phyloP scores from a whole-genome alignment of 331 rosid genomes.

The Rosa hybrid region DNA sequence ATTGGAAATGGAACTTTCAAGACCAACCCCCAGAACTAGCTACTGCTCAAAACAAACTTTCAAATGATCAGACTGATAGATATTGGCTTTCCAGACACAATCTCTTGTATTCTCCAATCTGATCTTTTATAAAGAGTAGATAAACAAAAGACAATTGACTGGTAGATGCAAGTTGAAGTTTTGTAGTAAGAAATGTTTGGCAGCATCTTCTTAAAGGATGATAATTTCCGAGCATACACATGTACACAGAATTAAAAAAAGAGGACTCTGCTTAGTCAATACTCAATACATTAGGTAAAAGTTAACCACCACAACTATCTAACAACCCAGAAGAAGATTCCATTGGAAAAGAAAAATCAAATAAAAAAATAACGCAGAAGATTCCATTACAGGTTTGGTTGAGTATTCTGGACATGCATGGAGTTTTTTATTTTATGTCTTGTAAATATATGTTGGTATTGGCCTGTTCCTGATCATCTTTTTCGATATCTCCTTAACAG shows the following conservation, averaged over 20 bases:
- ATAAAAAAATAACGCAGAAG: neutral
- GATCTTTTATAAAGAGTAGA: neutral
- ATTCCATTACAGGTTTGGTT: neutral
- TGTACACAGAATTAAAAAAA: neutral
- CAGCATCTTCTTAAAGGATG: neutral
- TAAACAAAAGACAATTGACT: conserved; percentile 15
- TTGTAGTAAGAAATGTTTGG: neutral
- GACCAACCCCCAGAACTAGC: conserved; percentile 26
- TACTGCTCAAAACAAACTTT: conserved; percentile 55
- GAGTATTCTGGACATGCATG: neutral
- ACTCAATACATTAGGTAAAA: neutral
- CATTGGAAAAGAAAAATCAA: neutral
- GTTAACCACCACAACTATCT: neutral
- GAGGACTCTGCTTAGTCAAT: neutral
- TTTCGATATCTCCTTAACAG: neutral
- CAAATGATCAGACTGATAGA: conserved; percentile 23
- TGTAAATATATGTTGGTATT: neutral
- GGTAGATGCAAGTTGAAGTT: conserved; percentile 33
- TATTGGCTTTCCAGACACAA: neutral
- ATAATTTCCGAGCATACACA: neutral
- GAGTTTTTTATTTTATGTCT: too few relatives aligned
- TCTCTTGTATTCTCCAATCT: conserved; percentile 2
- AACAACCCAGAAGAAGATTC: conserved; percentile 2
- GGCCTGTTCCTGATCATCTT: neutral
- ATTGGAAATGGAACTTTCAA: neutral